Evolutionary conservation across 2,329 filamentous ascomycete species (phyloP).

Genomic region (Chaetomiaceae sp.): DNA sequence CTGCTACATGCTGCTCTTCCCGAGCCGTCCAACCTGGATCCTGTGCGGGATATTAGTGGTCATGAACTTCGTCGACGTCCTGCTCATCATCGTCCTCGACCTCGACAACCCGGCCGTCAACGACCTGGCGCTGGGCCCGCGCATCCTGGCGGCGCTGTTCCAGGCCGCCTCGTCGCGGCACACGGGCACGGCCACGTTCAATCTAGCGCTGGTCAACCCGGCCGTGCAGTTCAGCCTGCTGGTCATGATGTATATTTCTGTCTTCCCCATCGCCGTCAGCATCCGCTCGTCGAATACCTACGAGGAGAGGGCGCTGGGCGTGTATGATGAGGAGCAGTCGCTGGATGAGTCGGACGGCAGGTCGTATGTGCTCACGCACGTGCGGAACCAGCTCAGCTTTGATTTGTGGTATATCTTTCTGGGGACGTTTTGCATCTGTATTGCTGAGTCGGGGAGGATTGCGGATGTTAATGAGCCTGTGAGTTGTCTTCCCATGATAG

Average conservation of each 20-base stretch:
- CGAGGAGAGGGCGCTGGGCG: constrained; percentile 54
- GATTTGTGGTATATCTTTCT: constrained; percentile 39
- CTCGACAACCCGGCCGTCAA: constrained; percentile 49
- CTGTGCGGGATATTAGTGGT: constrained; percentile 46
- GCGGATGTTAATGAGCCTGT: constrained; percentile 6
- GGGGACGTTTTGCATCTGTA: constrained; percentile 35
- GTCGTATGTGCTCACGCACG: constrained; percentile 31
- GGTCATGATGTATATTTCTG: constrained; percentile 63
- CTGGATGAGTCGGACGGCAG: constrained; percentile 29
- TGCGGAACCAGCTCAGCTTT: constrained; percentile 37
- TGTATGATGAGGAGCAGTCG: constrained; percentile 39
- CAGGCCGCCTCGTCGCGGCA: constrained; percentile 43
- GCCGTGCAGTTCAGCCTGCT: constrained; percentile 16
- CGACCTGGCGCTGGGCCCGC: constrained; percentile 39
- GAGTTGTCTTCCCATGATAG: background rate
- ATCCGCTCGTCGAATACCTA: constrained; percentile 59
- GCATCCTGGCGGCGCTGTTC: constrained; percentile 54
- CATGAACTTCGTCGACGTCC: constrained; percentile 48
- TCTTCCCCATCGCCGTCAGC: constrained; percentile 57
- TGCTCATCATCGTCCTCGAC: constrained; percentile 50
- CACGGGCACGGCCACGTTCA: constrained; percentile 1
- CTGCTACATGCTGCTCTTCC: constrained; percentile 61
- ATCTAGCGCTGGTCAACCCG: constrained; percentile 7
- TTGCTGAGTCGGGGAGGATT: constrained; percentile 21
- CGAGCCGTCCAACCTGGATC: constrained; percentile 55